Base-by-base conservation (phyloP, 306 rosid species). In the Lupinus albus region DNA sequence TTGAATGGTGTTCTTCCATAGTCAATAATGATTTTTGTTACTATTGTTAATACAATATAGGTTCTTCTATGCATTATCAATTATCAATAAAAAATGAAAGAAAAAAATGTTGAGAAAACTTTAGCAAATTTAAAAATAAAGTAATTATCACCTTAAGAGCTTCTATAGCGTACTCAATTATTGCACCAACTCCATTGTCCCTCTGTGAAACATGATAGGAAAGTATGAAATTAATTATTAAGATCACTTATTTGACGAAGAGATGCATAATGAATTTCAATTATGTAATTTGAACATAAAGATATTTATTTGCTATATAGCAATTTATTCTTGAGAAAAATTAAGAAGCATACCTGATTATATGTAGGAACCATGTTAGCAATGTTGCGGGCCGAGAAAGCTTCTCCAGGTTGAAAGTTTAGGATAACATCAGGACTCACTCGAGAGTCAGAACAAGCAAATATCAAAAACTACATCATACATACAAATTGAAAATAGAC, bases 401-500 rank as follows among this genome's bases (percentile, higher is more conserved):
- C 91, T 44, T 88, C 89, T 46, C 95, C 89, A 25, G 89, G 87
- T 82, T 82, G 62, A 59, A 86, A 88, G 70, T 78, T 77, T 0
- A 88, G 68, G 44, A 84, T 72, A 32, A 53, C 1, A 4, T 89
- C 53, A 2, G 95, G 91, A 55, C 88, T 76, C 72, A 88, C 95
- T 65, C 95, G 67, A 11, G 95, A 88, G 84, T 88, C 95, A 21
- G 89, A 88, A 63, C 91, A 88, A 11, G 89, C 87, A 63, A 88
- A 86, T 47, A 88, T 85, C 80, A 86, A 60, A 80, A 78, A 88
- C 95, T 88, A 52, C 42, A 15, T 3, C 44, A 14, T 7, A 59
- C 0, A 56, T 1, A 30, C 11, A 44, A 8, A 13, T 21, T 48
- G 0, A 21, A 48, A 71, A 39, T 16, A 49, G 0, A 48, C 47